Base-by-base conservation (phyloP, 2,329 filamentous ascomycete genomes). In the Fusarium virguliforme region DNA sequence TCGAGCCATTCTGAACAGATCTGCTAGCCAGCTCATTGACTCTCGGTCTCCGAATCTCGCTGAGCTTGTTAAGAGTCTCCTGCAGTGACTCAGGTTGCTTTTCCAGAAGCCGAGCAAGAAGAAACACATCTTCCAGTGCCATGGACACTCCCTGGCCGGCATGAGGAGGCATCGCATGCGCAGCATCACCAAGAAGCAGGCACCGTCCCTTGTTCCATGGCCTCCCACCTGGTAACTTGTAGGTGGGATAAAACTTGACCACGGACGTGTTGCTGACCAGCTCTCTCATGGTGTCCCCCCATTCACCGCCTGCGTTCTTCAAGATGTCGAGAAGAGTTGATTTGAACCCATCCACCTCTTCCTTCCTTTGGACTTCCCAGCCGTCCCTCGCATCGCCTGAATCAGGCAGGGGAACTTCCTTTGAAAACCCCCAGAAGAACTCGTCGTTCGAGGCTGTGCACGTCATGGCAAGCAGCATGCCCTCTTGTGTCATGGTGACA, bases 341-440 rank as follows among this genome's bases (percentile, higher is more conserved):
- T 8, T 50, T 50, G 46, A 50, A 50, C 1, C 46, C 46, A 50
- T 50, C 46, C 28, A 50, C 46, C 9, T 50, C 46, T 50, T 50
- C 46, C 0, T 50, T 50, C 3, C 46, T 26, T 22, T 26, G 26
- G 6, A 50, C 6, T 4, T 50, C 46, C 46, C 46, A 50, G 12
- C 46, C 46, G 1, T 50, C 46, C 12, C 46, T 50, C 6, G 46
- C 46, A 18, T 50, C 46, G 9, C 46, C 46, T 9, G 46, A 50
- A 9, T 50, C 15, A 32, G 46, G 46, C 15, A 50, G n/a, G n/a
- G 46, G 15, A 50, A 50, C 46, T 2, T 50, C 46, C 6, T 50
- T 50, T 0, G 46, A 50, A 4, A 50, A 50, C 1, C 15, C 46
- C 46, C 26, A 50, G 46, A 18, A 32, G 10, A 50, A 50, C n/a